These are phyloP conservation scores for Stenocarpella maydis DNA, from an alignment of 2,329 filamentous ascomycete genomes.

Conservation along the genomic window DNA sequence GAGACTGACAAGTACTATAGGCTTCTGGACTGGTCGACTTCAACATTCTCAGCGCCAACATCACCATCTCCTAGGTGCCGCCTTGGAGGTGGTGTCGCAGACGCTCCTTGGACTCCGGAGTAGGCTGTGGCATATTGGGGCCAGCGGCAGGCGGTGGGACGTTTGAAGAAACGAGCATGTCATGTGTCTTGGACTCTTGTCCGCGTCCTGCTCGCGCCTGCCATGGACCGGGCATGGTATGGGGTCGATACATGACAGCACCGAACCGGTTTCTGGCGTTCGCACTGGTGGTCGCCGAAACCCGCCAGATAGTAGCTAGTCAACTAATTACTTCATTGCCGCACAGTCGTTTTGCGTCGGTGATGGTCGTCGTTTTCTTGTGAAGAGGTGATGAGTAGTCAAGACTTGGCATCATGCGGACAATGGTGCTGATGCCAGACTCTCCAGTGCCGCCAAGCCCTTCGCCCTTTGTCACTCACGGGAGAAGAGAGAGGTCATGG, in stretches of 20 bases:
- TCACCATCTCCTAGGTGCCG: slow-evolving; percentile 21
- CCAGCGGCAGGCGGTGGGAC: background rate
- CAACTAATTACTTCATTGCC: background rate
- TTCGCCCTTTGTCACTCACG: slow-evolving; percentile 11
- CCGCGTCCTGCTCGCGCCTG: background rate
- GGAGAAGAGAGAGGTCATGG: slow-evolving; percentile 45
- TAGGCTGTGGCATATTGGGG: background rate
- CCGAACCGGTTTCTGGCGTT: background rate
- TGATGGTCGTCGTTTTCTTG: no score
- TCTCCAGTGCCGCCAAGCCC: no score
- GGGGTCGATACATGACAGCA: background rate
- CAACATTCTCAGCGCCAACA: slow-evolving; percentile 17
- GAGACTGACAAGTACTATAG: background rate
- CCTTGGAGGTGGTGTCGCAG: no score
- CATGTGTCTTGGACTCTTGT: no score
- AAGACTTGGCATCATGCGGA: no score
- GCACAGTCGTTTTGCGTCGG: no score
- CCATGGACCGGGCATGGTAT: no score
- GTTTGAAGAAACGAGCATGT: background rate
- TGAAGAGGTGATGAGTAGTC: no score
- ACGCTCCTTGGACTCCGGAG: background rate
- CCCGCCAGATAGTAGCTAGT: background rate
- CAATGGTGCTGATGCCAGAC: no score
- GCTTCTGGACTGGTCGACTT: slow-evolving; percentile 16
- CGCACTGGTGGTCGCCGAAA: background rate